Conservation (phyloP, 805 yeast species). For the Wickerhamomyces chaumierensis region DNA sequence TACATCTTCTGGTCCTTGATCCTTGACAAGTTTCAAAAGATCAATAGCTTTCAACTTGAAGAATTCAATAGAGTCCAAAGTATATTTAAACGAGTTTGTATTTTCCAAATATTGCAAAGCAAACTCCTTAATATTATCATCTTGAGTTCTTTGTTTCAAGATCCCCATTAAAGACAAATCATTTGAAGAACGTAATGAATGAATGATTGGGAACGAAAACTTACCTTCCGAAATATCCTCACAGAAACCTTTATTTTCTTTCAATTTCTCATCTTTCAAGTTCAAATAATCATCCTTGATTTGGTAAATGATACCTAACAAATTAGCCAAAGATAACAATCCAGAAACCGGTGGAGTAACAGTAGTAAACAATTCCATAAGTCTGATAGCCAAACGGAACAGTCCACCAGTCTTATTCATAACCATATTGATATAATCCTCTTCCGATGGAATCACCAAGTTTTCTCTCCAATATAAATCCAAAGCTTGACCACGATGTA, state of each 20-base stretch:
- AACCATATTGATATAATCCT: slow-evolving; percentile 69
- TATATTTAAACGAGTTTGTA: slow-evolving; percentile 13
- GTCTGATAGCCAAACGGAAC: slow-evolving; percentile 59
- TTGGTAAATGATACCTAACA: slow-evolving; percentile 78
- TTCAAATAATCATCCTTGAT: slow-evolving; percentile 78
- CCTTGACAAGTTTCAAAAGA: not conserved
- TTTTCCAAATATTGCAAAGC: slow-evolving; percentile 37
- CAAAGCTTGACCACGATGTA: slow-evolving; percentile 85
- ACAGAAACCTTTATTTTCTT: slow-evolving; percentile 62
- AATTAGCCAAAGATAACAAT: slow-evolving; percentile 53
- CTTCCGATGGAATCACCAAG: slow-evolving; percentile 42
- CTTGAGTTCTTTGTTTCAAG: slow-evolving; percentile 40
- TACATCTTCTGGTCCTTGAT: not conserved
- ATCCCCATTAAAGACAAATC: slow-evolving; percentile 36
- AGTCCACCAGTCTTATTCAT: slow-evolving; percentile 85
- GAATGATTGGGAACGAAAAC: slow-evolving; percentile 76
- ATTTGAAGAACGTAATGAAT: slow-evolving; percentile 33
- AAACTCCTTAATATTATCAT: slow-evolving; percentile 34
- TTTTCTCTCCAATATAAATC: slow-evolving; percentile 85
- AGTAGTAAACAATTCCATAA: slow-evolving; percentile 34
- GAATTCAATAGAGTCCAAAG: slow-evolving; percentile 5
- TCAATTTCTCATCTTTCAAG: slow-evolving; percentile 37
- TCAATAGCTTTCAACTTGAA: slow-evolving; percentile 7
- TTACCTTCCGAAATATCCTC: slow-evolving; percentile 90
- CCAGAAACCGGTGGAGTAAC: slow-evolving; percentile 10